A percentile compares a stretch with the other conserved stretches of the same genome.
Evolutionary conservation across 164 flowering plant genomes (phyloP).

Genomic region (Kingdonia uniflora): DNA sequence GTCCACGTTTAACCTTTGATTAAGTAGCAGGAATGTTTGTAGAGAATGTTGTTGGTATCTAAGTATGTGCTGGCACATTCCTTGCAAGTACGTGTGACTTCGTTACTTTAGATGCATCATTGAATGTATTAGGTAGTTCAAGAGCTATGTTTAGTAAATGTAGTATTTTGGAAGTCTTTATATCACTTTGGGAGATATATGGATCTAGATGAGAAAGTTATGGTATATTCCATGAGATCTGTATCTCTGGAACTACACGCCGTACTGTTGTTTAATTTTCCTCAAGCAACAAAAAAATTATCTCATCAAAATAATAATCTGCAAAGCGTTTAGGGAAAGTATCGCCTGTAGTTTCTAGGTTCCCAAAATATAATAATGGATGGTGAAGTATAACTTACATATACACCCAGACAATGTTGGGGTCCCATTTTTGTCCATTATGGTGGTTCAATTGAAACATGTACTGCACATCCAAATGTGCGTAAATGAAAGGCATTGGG

Average conservation of each 20-base stretch:
- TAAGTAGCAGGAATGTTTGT: too few relatives aligned
- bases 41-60: too few relatives aligned
- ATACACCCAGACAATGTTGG: too few relatives aligned
- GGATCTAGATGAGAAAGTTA: too few relatives aligned
- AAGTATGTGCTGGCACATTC: too few relatives aligned
- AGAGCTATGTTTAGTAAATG: background rate
- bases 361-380: background rate
- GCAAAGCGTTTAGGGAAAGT: too few relatives aligned
- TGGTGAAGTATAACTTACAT: background rate
- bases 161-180: background rate
- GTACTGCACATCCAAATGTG: too few relatives aligned
- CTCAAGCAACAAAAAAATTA: background rate
- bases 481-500: too few relatives aligned
- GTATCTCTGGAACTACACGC: too few relatives aligned
- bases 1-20: too few relatives aligned
- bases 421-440: background rate
- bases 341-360: background rate
- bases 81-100: background rate
- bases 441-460: background rate
- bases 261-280: background rate
- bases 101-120: too few relatives aligned
- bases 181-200: background rate
- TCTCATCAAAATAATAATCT: too few relatives aligned
- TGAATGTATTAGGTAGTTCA: background rate
- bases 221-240: conserved; percentile 1